Base-by-base conservation (phyloP, 2,329 filamentous ascomycete species). In the Fusarium circinatum region DNA sequence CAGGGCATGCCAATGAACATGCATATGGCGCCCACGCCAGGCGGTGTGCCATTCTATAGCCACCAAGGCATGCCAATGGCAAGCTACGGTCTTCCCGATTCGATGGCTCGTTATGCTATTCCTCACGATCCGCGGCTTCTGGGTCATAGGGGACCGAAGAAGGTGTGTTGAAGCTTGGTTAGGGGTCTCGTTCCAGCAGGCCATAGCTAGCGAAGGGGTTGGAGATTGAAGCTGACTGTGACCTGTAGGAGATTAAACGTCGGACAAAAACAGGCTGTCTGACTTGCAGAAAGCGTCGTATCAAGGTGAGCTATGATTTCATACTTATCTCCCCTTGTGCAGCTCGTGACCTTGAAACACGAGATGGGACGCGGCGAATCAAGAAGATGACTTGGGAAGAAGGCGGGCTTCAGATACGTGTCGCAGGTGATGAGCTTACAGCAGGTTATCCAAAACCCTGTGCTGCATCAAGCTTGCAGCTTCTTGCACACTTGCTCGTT, bases 231-330 rank as follows among this genome's bases (percentile, higher is more conserved):
- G 59, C 75, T 76, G 63, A 76, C 64, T 45, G 36, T 48, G 41
- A 45, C 56, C 56, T 62, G 32, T 79, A 90, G 89, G 89, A 90
- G 79, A 90, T 90, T 78, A 90, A 90, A 80, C 86, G 89, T 70
- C 86, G 89, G 75, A 90, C 89, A 52, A 90, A 90, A 80, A 90
- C 89, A 4, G 89, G 89, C n/a, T 90, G 89, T 74, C 80, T 90
- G 79, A 90, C 89, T 49, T 90, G 89, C 80, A 87, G 89, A 64
- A 90, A 89, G 78, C 85, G 89, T 75, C 84, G 89, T 75, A 90
- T 90, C 79, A 90, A 90, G 88, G 89, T 90, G 81, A 79, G 87
- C 65, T 67, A 65, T 62, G 55, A 75, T 76, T 78, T 78, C 66
- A 42, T 77, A 74, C 54, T 72, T 38, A 41, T 65, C 61, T 74